A percentile compares a stretch with the other conserved stretches of the same genome.
phyloP scores from a whole-genome alignment of 768 basidiomycete species.

The Megacollybia marginata region DNA sequence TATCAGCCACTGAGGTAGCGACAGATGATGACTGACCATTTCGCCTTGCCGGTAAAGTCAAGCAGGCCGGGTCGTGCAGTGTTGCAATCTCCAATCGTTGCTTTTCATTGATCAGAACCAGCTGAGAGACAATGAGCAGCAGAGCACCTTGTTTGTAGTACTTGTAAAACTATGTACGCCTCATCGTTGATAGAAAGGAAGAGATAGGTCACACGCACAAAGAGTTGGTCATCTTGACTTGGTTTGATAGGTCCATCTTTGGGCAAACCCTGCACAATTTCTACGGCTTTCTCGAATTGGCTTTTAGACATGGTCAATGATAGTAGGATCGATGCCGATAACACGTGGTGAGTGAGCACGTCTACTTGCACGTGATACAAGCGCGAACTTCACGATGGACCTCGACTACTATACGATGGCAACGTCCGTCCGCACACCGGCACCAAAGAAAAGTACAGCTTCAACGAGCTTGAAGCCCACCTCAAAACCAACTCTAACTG shows the following conservation, averaged over 20 bases:
- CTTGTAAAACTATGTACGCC: constrained; percentile 71
- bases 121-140: neutral
- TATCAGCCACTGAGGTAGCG: constrained; percentile 6
- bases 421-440: neutral
- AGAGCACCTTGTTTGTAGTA: constrained; percentile 85
- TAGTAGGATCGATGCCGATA: constrained; percentile 7
- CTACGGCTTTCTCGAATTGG: constrained; percentile 71
- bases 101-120: constrained; percentile 27
- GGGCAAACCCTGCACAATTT: constrained; percentile 60
- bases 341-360: neutral
- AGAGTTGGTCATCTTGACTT: constrained; percentile 64
- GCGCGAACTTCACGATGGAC: neutral
- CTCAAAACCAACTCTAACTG: constrained; percentile 41
- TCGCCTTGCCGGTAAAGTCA: constrained; percentile 83
- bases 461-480: neutral
- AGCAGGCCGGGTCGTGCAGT: constrained; percentile 62
- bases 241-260: constrained; percentile 80
- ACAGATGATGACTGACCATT: constrained; percentile 53
- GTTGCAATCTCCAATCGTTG: constrained; percentile 67
- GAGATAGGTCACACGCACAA: constrained; percentile 45
- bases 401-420: neutral
- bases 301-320: constrained; percentile 49
- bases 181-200: constrained; percentile 4
- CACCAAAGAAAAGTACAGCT: neutral
- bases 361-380: neutral